Percentiles rank a stretch among this genome's conserved stretches.
These are phyloP conservation scores for Yamadazyma ubonensis DNA, from an alignment of 805 yeast species.

Conservation along the genomic window DNA sequence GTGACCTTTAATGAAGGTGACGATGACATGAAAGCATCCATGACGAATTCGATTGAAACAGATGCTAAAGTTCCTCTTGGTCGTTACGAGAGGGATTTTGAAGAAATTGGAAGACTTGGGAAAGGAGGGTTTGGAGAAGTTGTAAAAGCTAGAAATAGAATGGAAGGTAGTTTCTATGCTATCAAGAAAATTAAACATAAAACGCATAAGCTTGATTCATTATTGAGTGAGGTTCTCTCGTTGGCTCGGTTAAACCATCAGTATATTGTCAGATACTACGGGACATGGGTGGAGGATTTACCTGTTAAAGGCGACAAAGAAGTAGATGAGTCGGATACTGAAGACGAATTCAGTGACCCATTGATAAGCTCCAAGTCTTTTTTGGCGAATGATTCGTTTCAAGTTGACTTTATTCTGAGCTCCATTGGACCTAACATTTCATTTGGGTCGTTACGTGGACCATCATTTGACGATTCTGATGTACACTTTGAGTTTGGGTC, in stretches of 20 bases:
- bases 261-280: constrained; percentile 92
- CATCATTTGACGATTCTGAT: constrained; percentile 27
- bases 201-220: constrained; percentile 73
- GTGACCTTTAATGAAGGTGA: constrained; percentile 5
- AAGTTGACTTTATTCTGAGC: constrained; percentile 67
- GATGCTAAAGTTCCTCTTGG: constrained; percentile 38
- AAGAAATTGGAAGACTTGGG: constrained; percentile 88
- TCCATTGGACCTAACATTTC: constrained; percentile 49
- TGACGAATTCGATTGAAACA: neutral
- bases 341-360: constrained; percentile 21
- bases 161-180: constrained; percentile 95
- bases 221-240: constrained; percentile 87
- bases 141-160: constrained; percentile 89
- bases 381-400: constrained; percentile 27
- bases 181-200: constrained; percentile 86
- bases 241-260: constrained; percentile 91
- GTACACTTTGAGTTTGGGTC: constrained; percentile 35
- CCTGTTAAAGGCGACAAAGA: constrained; percentile 13
- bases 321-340: constrained; percentile 22
- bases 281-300: constrained; percentile 94
- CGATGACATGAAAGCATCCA: neutral
- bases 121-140: constrained; percentile 98
- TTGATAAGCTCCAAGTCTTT: constrained; percentile 16
- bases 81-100: constrained; percentile 89
- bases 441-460: constrained; percentile 46